These are phyloP conservation scores for Ophiostoma montium DNA, from an alignment of 2,329 filamentous ascomycete species.

Conservation along the genomic window DNA sequence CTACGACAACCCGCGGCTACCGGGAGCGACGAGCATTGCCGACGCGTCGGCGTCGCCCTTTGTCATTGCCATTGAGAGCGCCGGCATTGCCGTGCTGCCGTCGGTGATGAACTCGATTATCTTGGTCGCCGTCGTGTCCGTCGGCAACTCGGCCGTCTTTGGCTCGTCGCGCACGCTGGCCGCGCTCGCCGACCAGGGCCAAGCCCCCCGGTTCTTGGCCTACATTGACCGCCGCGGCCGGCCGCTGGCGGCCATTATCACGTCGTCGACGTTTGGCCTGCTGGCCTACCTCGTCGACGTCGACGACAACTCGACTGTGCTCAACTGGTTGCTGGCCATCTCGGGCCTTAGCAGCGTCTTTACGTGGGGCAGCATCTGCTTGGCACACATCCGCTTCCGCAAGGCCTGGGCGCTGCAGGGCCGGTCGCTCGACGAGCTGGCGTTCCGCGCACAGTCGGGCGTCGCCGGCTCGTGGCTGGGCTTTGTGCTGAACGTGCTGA, in stretches of 20 bases:
- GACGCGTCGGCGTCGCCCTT: constrained; percentile 74
- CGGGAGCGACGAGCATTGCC: constrained; percentile 40
- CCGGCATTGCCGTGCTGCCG: constrained; percentile 66
- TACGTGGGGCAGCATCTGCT: constrained; percentile 73
- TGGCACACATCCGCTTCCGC: constrained; percentile 88
- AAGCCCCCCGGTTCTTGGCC: constrained; percentile 61
- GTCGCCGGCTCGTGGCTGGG: constrained; percentile 70
- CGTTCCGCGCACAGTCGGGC: constrained; percentile 69
- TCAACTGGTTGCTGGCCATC: constrained; percentile 68
- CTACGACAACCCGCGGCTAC: constrained; percentile 50
- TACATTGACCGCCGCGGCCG: constrained; percentile 77
- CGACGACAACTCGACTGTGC: constrained; percentile 43
- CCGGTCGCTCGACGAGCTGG: constrained; percentile 59
- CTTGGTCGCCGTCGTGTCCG: constrained; percentile 75
- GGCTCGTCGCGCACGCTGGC: constrained; percentile 82
- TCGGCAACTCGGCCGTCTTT: constrained; percentile 85
- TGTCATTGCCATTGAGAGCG: constrained; percentile 79
- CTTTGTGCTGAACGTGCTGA: constrained; percentile 57
- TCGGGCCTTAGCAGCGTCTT: constrained; percentile 62
- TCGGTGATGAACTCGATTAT: constrained; percentile 94
- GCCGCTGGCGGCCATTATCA: constrained; percentile 56
- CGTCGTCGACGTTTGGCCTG: constrained; percentile 55
- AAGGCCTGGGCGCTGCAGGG: constrained; percentile 58
- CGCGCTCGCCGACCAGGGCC: constrained; percentile 74
- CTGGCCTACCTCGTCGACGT: constrained; percentile 65